phyloP scores from a whole-genome alignment of 148 eudicot species.

The Amaranthus hypochondriacus region DNA sequence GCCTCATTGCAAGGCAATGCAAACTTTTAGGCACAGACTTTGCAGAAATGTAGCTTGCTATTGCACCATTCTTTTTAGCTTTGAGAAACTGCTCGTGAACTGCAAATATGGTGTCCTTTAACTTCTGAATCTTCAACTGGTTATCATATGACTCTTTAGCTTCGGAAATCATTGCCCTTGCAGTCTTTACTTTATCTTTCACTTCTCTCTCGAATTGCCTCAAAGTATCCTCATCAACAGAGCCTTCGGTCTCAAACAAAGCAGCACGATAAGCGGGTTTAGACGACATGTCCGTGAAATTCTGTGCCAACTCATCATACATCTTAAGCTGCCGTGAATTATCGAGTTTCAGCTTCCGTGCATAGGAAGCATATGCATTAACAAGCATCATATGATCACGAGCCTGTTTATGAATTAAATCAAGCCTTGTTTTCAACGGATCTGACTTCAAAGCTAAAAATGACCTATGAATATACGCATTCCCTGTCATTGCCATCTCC shows the following conservation, averaged over 20 bases:
- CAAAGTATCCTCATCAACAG: constrained; percentile 78
- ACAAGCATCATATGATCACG: constrained; percentile 75
- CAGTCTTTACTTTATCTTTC: constrained; percentile 79
- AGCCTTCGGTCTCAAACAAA: constrained; percentile 67
- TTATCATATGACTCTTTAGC: constrained; percentile 87
- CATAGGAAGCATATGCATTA: constrained; percentile 78
- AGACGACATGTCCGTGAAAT: constrained; percentile 47
- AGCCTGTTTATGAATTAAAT: constrained; percentile 75
- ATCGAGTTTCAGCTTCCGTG: constrained; percentile 80
- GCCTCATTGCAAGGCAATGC: constrained; percentile 90
- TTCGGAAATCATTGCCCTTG: constrained; percentile 72
- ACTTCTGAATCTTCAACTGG: constrained; percentile 88
- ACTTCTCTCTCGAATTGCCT: constrained; percentile 91
- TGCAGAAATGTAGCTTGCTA: constrained; percentile 77
- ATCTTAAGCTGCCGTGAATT: constrained; percentile 63
- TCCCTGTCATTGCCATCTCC: constrained; percentile 58
- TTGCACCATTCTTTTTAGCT: constrained; percentile 77
- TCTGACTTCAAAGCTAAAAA: constrained; percentile 82
- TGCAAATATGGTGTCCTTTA: constrained; percentile 89
- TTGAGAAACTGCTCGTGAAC: constrained; percentile 73
- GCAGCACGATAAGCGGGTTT: constrained; percentile 59
- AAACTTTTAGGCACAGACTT: constrained; percentile 88
- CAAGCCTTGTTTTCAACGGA: constrained; percentile 73
- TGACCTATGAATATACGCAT: constrained; percentile 55
- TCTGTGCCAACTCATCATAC: constrained; percentile 73